phyloP scores from a whole-genome alignment of 2,329 filamentous ascomycete species.

The Chaetomiaceae sp. region DNA sequence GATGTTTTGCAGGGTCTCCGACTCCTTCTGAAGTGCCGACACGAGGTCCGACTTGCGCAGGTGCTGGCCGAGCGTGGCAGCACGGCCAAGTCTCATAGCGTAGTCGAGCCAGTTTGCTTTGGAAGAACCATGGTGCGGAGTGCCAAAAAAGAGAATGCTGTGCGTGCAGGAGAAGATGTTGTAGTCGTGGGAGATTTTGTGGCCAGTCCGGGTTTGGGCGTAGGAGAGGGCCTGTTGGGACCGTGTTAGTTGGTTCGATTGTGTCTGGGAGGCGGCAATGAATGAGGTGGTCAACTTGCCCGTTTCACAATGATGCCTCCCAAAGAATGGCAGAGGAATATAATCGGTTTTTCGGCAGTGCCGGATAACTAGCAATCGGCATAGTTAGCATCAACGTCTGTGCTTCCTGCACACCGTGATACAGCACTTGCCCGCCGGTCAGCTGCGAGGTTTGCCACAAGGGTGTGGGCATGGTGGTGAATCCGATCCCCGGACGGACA shows the following conservation, averaged over 20 bases:
- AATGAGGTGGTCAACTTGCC: neutral
- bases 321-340: neutral
- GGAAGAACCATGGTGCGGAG: neutral
- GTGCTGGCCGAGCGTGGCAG: neutral
- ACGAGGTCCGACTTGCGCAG: neutral
- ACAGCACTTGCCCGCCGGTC: neutral
- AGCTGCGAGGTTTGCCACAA: neutral
- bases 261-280: too few species aligned
- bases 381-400: neutral
- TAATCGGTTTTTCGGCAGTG: slow-evolving; percentile 2
- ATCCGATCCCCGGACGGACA: neutral
- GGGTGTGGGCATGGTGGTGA: neutral
- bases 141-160: slow-evolving; percentile 2
- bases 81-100: too few species aligned
- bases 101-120: neutral
- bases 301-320: slow-evolving; percentile 2
- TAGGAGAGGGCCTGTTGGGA: neutral
- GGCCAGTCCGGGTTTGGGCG: neutral
- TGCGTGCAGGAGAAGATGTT: neutral
- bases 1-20: neutral
- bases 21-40: neutral
- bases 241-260: neutral
- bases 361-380: neutral
- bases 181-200: neutral
- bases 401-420: too few species aligned